These are phyloP conservation scores for Eucalyptus coolabah DNA, from an alignment of 345 rosid species.

Conservation along the genomic window DNA sequence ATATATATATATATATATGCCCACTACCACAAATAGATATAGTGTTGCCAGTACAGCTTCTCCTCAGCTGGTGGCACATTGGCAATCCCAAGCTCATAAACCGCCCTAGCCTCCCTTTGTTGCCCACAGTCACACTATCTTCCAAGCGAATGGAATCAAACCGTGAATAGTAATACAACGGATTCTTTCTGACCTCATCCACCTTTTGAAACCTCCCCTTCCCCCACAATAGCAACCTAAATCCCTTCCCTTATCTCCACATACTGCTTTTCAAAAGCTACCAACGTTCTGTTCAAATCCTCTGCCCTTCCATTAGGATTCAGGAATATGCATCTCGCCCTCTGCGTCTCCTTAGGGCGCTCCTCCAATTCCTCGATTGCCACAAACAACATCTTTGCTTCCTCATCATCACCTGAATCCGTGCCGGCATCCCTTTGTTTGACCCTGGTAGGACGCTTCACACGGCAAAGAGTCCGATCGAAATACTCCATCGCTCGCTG, in stretches of 20 bases:
- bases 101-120: slow-evolving; percentile 51
- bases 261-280: slow-evolving; percentile 73
- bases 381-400: slow-evolving; percentile 61
- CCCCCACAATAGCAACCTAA: no score
- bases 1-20: background rate
- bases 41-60: slow-evolving; percentile 68
- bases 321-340: slow-evolving; percentile 61
- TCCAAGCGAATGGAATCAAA: slow-evolving; percentile 73
- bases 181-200: slow-evolving; percentile 79
- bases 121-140: slow-evolving; percentile 40
- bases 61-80: slow-evolving; percentile 78
- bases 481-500: background rate
- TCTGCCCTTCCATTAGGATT: slow-evolving; percentile 65
- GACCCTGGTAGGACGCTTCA: no score
- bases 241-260: slow-evolving; percentile 4
- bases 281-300: slow-evolving; percentile 62
- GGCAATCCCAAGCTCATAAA: slow-evolving; percentile 75
- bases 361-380: slow-evolving; percentile 88
- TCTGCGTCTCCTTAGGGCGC: slow-evolving; percentile 58
- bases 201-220: no score
- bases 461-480: no score
- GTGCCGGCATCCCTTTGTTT: no score
- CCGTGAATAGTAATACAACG: slow-evolving; percentile 67
- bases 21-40: no score
- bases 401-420: slow-evolving; percentile 17